Evolutionary conservation across 306 rosid species (phyloP), one percentile per base, ranked within the genome.

Genomic region (Glycine tomentella): DNA sequence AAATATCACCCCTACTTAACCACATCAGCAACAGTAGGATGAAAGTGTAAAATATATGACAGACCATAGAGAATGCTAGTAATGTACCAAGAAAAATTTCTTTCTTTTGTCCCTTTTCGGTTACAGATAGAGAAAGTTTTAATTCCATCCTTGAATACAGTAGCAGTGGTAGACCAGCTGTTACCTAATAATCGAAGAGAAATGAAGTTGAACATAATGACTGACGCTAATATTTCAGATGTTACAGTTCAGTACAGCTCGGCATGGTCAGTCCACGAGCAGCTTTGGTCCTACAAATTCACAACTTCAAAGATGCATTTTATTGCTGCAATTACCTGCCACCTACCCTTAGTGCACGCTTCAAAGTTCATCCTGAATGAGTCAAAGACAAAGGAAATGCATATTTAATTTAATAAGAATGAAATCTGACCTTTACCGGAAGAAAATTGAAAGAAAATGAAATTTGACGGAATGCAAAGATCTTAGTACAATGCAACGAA

Each of bases 301-400:
- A 63, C 59, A 61, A 49, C 74, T 53, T 53, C 14, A 70, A 51
- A 61, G 55, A 15, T 67, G 51, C 82, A 52, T 75, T 77, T 74
- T 76, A 72, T 55, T n/a, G 66, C 38, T 14, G 56, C 81, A 84
- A 17, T 75, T 69, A 67, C 7, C 33, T 31, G 38, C 57, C 63
- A 84, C 64, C 76, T 40, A 73, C 74, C 79, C 61, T 51, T 9
- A 3, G 5, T 33, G 70, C 81, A 9, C 12, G 15, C 69, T 80
- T 90, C 88, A 90, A 38, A 90, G 86, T 76, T 90, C 91, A 84
- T 90, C 93, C 91, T 90, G 90, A 69, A 49, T 84, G 40, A 45
- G 56, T 69, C 74, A 69, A n/a, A 42, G 42, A 69, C 63, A 56
- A 80, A 59, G n/a, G 3, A 69, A 73, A 69, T 36, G 48, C 38